These are phyloP conservation scores for Hypoxylon sp. DNA, from an alignment of 2,329 filamentous ascomycete genomes.

Conservation along the genomic window DNA sequence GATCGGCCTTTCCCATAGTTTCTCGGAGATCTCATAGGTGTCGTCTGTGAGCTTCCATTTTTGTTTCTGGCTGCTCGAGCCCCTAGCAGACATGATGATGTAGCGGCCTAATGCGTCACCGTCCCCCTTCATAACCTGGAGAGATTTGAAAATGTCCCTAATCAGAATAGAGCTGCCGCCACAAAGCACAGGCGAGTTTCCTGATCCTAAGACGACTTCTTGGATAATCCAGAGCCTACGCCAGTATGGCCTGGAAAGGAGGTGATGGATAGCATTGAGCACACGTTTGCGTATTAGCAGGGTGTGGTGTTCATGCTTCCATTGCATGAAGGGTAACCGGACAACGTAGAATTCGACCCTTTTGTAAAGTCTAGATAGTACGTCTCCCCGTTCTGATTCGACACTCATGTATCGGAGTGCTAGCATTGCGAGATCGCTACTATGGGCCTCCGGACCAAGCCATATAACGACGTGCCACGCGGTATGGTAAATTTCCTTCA, in stretches of 20 bases:
- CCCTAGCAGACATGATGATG: constrained; percentile 14
- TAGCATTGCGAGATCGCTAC: constrained; percentile 23
- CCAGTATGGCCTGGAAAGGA: constrained; percentile 26
- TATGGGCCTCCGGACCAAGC: constrained; percentile 20
- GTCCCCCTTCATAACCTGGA: constrained; percentile 14
- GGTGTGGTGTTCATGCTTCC: constrained; percentile 18
- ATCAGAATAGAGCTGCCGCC: constrained; percentile 21
- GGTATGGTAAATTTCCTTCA: constrained; percentile 27
- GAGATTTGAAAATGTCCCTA: constrained; percentile 15
- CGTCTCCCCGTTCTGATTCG: constrained; percentile 7
- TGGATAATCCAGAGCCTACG: constrained; percentile 30
- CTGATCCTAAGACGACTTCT: constrained; percentile 23
- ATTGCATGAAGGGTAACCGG: constrained; percentile 26
- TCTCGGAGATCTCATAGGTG: constrained; percentile 21
- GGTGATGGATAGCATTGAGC: constrained; percentile 20
- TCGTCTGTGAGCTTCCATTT: constrained; percentile 19
- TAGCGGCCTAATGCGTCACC: constrained; percentile 23
- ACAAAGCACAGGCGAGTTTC: constrained; percentile 27
- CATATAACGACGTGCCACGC: constrained; percentile 27
- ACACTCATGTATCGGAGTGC: constrained; percentile 29
- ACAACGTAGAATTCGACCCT: constrained; percentile 21
- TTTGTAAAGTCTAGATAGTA: constrained; percentile 20
- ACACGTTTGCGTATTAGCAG: constrained; percentile 17
- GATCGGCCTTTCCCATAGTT: constrained; percentile 26
- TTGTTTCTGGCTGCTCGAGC: neutral